Conservation (phyloP, 306 rosid genomes). For the Lotus japonicus region DNA sequence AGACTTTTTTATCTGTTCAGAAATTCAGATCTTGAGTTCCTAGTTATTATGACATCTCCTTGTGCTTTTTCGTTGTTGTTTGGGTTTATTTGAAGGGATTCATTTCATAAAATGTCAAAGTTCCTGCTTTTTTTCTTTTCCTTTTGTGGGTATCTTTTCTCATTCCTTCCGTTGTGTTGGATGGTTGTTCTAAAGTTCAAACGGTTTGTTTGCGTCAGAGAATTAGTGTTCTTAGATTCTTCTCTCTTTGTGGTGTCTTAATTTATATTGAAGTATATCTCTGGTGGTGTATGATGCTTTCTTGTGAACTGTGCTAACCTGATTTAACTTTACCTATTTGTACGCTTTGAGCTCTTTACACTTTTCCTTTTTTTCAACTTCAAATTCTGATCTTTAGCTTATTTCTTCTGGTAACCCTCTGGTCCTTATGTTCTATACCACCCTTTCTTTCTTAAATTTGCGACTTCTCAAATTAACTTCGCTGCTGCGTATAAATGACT, state of each 20-base stretch:
- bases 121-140: background rate
- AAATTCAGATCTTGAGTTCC: background rate
- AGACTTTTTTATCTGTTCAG: background rate
- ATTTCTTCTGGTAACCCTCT: conserved; percentile 6
- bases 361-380: conserved; percentile 24
- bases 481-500: background rate
- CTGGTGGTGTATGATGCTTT: conserved; percentile 64
- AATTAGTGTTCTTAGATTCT: conserved; percentile 47
- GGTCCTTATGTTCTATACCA: conserved; percentile 14
- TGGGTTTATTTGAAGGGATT: background rate
- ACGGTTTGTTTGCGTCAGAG: conserved; percentile 46
- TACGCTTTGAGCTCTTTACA: conserved; percentile 22
- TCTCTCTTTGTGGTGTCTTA: conserved; percentile 28
- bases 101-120: background rate
- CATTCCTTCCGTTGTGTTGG: conserved; percentile 18
- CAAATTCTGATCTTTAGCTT: conserved; percentile 2
- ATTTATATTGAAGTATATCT: conserved; percentile 23
- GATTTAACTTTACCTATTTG: conserved; percentile 20
- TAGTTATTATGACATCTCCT: background rate
- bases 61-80: background rate
- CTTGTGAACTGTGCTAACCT: conserved; percentile 51
- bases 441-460: background rate
- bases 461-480: background rate
- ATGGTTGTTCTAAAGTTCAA: conserved; percentile 22
- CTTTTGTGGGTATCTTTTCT: background rate